Conservation (phyloP, 2,329 filamentous ascomycete genomes). For the Didymella exigua region DNA sequence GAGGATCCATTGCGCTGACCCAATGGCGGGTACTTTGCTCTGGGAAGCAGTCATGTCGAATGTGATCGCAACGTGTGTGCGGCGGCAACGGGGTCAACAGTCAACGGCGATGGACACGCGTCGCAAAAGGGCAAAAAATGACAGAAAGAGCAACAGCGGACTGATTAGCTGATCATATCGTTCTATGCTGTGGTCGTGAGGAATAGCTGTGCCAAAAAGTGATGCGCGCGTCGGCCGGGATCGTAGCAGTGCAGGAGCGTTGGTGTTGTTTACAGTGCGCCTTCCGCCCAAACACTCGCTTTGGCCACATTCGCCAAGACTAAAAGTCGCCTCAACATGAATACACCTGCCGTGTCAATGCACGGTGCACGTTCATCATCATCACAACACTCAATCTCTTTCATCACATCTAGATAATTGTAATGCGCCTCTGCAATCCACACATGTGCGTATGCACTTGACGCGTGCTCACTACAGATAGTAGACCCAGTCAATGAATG, state of each 20-base stretch:
- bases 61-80: conserved; percentile 10
- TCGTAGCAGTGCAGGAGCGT: conserved; percentile 19
- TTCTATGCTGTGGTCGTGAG: conserved; percentile 17
- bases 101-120: conserved; percentile 28
- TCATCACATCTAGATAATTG: too few species aligned
- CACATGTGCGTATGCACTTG: too few species aligned
- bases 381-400: background rate
- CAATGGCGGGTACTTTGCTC: conserved; percentile 62
- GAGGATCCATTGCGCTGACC: conserved; percentile 82
- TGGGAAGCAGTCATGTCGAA: conserved; percentile 41
- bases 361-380: background rate
- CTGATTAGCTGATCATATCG: conserved; percentile 30
- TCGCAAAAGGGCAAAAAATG: conserved; percentile 27
- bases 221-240: conserved; percentile 22
- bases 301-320: background rate
- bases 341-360: background rate
- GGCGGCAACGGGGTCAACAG: conserved; percentile 1
- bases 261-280: conserved; percentile 17
- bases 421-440: too few species aligned
- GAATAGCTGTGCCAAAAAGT: conserved; percentile 13
- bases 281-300: conserved; percentile 8
- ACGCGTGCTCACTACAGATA: too few species aligned
- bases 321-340: background rate
- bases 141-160: conserved; percentile 7
- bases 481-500: too few species aligned